These are phyloP conservation scores for Metarhizium sp. DNA, from an alignment of 2,329 filamentous ascomycete species.

Conservation along the genomic window DNA sequence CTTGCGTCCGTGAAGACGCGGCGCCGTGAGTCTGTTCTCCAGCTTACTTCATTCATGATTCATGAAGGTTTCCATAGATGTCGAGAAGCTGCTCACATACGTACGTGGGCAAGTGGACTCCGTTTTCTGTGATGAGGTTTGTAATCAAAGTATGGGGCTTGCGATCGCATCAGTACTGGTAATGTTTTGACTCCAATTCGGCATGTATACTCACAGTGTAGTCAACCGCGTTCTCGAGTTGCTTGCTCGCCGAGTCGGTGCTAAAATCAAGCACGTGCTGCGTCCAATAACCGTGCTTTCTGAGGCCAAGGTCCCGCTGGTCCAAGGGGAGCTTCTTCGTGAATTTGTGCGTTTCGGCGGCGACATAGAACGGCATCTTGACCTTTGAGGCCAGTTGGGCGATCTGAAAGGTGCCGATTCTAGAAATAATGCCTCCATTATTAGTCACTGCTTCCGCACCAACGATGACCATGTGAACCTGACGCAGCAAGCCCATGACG, in stretches of 20 bases:
- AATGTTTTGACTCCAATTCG: too few relatives aligned
- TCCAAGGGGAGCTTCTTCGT: conserved; percentile 76
- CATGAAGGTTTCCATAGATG: conserved; percentile 40
- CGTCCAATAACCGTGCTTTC: conserved; percentile 17
- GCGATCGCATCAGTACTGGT: too few relatives aligned
- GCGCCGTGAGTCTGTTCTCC: neutral
- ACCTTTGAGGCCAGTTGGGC: conserved; percentile 63
- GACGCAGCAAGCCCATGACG: conserved; percentile 46
- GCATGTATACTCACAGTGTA: conserved; percentile 46
- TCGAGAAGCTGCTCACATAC: conserved; percentile 63
- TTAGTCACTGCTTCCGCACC: conserved; percentile 83
- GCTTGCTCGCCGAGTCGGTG: conserved; percentile 37
- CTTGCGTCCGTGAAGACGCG: neutral
- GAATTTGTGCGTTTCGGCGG: conserved; percentile 95
- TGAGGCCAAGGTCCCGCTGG: conserved; percentile 70
- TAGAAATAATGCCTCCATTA: conserved; percentile 85
- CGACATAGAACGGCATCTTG: conserved; percentile 77
- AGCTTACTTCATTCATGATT: conserved; percentile 20
- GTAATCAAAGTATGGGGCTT: conserved; percentile 60
- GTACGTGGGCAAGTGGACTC: conserved; percentile 59
- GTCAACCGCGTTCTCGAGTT: conserved; percentile 52
- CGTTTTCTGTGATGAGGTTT: conserved; percentile 67
- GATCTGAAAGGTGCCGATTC: conserved; percentile 80
- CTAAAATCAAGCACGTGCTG: conserved; percentile 70
- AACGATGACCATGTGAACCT: conserved; percentile 58